Conservation (phyloP, 108 stramenopile species). For the Bacterosira constricta region DNA sequence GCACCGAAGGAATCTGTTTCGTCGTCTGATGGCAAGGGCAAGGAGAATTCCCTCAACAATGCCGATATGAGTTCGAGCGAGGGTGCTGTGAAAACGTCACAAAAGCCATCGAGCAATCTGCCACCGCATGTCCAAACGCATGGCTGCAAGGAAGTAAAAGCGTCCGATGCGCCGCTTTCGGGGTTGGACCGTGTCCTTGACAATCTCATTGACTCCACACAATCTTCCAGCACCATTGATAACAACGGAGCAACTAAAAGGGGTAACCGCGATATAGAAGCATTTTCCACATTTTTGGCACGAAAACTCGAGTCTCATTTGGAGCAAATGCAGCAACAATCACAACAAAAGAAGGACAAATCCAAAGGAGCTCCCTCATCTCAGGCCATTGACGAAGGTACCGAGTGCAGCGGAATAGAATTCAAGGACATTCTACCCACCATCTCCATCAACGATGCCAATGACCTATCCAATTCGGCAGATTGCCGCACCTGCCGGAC, state of each 20-base stretch:
- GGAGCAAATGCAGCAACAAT: background rate
- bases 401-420: background rate
- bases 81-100: too few species aligned
- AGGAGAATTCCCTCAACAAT: too few species aligned
- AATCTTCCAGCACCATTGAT: background rate
- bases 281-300: constrained; percentile 6
- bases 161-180: too few species aligned
- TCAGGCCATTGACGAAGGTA: background rate
- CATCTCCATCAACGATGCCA: constrained; percentile 15
- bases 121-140: too few species aligned
- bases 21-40: too few species aligned
- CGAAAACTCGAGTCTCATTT: constrained; percentile 20
- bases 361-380: too few species aligned
- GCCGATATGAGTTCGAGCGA: too few species aligned
- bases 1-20: too few species aligned
- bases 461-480: background rate
- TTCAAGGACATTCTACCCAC: constrained; percentile 26
- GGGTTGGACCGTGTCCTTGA: constrained; percentile 9
- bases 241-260: background rate
- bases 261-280: constrained; percentile 16
- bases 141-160: background rate
- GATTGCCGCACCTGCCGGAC: constrained; percentile 25
- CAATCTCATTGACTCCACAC: constrained; percentile 10
- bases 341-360: background rate
- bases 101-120: too few species aligned